Conservation (phyloP, 2,329 filamentous ascomycete species). For the Drechslera avenae region DNA sequence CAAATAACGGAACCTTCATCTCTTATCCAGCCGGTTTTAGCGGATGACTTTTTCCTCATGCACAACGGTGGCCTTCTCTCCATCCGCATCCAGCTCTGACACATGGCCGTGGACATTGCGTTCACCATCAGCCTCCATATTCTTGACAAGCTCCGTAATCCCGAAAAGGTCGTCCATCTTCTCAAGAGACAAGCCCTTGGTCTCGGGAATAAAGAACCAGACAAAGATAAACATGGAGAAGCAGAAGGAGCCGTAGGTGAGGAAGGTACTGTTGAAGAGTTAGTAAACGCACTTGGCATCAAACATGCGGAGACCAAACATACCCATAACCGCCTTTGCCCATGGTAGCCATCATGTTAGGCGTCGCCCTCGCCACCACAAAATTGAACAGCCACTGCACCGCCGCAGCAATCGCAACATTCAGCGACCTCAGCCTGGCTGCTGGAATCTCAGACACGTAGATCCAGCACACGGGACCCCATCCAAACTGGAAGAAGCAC, state of each 20-base stretch:
- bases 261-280: slow-evolving; percentile 62
- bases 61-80: slow-evolving; percentile 27
- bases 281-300: slow-evolving; percentile 42
- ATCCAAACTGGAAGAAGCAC: slow-evolving; percentile 64
- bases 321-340: slow-evolving; percentile 57
- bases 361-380: slow-evolving; percentile 69
- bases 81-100: slow-evolving; percentile 36
- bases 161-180: slow-evolving; percentile 71
- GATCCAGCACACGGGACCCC: slow-evolving; percentile 76
- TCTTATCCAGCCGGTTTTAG: not conserved
- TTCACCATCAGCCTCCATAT: slow-evolving; percentile 42
- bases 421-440: slow-evolving; percentile 67
- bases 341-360: slow-evolving; percentile 67
- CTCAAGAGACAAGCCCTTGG: slow-evolving; percentile 68
- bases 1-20: not conserved
- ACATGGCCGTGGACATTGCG: slow-evolving; percentile 22
- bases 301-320: too few relatives aligned
- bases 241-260: slow-evolving; percentile 71
- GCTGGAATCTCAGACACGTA: slow-evolving; percentile 73
- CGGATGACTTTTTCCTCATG: slow-evolving; percentile 35
- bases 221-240: slow-evolving; percentile 69
- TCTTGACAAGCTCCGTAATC: slow-evolving; percentile 56
- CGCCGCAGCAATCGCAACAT: slow-evolving; percentile 70
- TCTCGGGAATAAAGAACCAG: slow-evolving; percentile 73
- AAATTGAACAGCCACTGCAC: slow-evolving; percentile 74